Evolutionary conservation across 306 rosid genomes (phyloP), one percentile per base, ranked within the genome.

Genomic region (Elaeagnus macrophylla): DNA sequence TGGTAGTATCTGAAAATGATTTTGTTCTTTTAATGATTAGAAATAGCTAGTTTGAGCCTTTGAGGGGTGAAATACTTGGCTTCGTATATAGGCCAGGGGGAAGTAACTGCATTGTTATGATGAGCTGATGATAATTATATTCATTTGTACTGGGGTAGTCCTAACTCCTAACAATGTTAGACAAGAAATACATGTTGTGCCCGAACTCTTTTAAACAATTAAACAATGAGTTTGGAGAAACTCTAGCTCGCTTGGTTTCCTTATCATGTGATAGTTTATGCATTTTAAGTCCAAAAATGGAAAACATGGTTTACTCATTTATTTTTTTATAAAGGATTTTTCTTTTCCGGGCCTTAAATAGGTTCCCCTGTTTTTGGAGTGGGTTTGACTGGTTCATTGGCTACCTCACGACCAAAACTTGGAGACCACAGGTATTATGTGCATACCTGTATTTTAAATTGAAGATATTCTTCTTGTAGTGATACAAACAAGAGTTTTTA

Each of bases 361-460:
- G 95, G 97, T 53, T 70, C 69, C 64, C 91, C 89, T 0, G 95
- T 81, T 70, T 59, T 90, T 72, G 97, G 97, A 60, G 95, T 90
- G 67, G 91, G 91, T 48, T 86, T 83, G 63, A 90, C 91, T 53
- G 95, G 85, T 51, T 63, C 97, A 49, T 82, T 90, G 83, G 86
- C 76, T 54, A 70, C 72, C 66, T 35, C 59, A 2, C 71, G 59
- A 53, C 84, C 97, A 6, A 90, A 90, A 57, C 78, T 39, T 5
- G 97, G 94, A 63, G 94, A 90, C 9, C 97, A 90, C 51, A 81
- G 94, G 97, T 90, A 68, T 57, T 49, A 2, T 25, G 4, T 68
- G 32, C 32, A 25, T 25, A 25, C 32, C 32, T 2, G n/a, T 2
- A 25, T 25, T 25, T 5, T 20, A 1, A 20, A 20, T 20, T 20